These are phyloP conservation scores for Phytopythium litorale DNA, from an alignment of 352 stramenopile genomes.

Conservation along the genomic window DNA sequence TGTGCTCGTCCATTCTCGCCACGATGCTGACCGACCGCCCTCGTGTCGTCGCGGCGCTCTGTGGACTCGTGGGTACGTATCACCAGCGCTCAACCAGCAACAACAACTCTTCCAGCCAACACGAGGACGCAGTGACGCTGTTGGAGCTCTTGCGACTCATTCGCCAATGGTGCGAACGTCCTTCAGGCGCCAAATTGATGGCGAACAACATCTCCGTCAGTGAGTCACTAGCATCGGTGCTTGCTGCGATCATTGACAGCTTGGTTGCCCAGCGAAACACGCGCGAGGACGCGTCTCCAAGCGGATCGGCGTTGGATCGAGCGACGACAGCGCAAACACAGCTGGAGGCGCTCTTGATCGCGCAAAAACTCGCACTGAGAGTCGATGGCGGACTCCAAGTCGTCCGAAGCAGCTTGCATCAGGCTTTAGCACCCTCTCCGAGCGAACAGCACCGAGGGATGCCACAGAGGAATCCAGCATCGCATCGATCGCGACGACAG, in stretches of 20 bases:
- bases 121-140: constrained; percentile 8
- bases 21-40: constrained; percentile 8
- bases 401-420: not conserved
- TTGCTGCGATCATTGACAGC: constrained; percentile 5
- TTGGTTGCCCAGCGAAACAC: constrained; percentile 10
- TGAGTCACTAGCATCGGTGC: constrained; percentile 5
- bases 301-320: not conserved
- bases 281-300: not conserved
- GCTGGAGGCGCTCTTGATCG: constrained; percentile 7
- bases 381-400: not conserved
- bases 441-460: not conserved
- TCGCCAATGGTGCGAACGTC: constrained; percentile 19
- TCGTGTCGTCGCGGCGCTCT: not conserved
- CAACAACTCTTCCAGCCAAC: not conserved
- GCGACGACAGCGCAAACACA: constrained; percentile 1
- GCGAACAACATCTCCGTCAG: not conserved
- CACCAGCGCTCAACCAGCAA: not conserved
- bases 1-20: constrained; percentile 10
- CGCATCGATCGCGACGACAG: not conserved
- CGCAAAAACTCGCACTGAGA: not conserved
- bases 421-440: not conserved
- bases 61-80: not conserved
- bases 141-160: constrained; percentile 18
- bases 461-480: not conserved
- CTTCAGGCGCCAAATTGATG: not conserved